Base-by-base conservation (phyloP, 305 asterid species). In the Fraxinus platypoda region DNA sequence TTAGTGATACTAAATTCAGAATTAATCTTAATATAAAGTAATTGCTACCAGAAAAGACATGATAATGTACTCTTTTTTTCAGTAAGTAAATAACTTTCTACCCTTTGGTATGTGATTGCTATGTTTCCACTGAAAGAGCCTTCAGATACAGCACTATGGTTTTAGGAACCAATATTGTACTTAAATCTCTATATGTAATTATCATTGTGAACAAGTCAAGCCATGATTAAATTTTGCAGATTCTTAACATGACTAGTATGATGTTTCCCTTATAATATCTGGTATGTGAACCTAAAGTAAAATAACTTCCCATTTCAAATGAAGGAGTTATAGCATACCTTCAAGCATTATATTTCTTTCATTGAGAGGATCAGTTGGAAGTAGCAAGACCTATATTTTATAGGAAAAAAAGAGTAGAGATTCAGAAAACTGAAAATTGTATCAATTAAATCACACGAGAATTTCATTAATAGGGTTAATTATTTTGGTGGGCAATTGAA, bases 281-380 rank as follows among this genome's bases (percentile, higher is more conserved):
- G 19, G 49, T 57, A 41, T 11, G 37, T 19, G 71, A 54, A 57
- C 54, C 28, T 49, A 73, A n/a, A 78, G 81, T 71, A 34, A 52
- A 79, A 52, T 8, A 82, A 75, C 59, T 11, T 54, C 19, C 35
- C 26, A 78, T 23, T 82, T 49, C 13, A 80, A 70, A 82, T n/a
- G 35, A 26, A 52, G 2, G 34, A 28, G 43, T 6, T 30, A 57
- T 21, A 75, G 76, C 87, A 54, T 78, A 95, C 99, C 98, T 95
- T 95, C 99, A 81, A 95, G 93, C 98, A 95, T 88, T 82, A 95
- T 95, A 87, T 95, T 95, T 88, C 99, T 94, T 19, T 89, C 90
- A 92, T 95, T 98, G 33, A 95, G 98, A 80, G 99, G 98, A 87
- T 95, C 98, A 6, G 92, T 82, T 11, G 99, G 99, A 81, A 95